These are phyloP conservation scores for Saccharomycopsis olivae DNA, from an alignment of 805 yeast genomes.

Conservation along the genomic window DNA sequence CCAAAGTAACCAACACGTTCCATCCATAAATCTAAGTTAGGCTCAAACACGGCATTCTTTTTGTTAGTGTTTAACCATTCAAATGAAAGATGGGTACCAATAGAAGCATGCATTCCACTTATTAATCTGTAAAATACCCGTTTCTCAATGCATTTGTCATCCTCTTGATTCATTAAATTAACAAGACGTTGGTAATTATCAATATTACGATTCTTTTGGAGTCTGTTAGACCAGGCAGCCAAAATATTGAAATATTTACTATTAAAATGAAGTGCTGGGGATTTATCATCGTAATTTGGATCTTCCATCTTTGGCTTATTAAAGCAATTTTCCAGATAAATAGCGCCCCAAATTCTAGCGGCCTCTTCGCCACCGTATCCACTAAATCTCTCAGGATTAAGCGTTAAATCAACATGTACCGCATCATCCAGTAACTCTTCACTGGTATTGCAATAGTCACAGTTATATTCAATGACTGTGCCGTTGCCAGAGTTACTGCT, in stretches of 20 bases:
- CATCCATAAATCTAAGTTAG: conserved; percentile 74
- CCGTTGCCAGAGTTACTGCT: conserved; percentile 27
- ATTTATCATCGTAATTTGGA: conserved; percentile 20
- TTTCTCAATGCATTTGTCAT: conserved; percentile 69
- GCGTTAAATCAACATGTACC: conserved; percentile 75
- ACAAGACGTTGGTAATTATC: conserved; percentile 5
- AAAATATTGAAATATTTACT: conserved; percentile 17
- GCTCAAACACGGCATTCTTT: conserved; percentile 71
- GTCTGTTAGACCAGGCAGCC: conserved; percentile 16
- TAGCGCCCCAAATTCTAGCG: conserved; percentile 84
- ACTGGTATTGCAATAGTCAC: conserved; percentile 63
- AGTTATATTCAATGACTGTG: conserved; percentile 28
- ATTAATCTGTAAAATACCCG: conserved; percentile 77
- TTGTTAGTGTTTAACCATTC: conserved; percentile 55
- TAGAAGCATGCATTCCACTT: conserved; percentile 92
- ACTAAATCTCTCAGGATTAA: conserved; percentile 92
- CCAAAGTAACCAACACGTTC: conserved; percentile 82
- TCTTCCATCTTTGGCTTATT: conserved; percentile 26
- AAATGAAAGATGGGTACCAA: conserved; percentile 83
- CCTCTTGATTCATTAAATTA: conserved; percentile 26
- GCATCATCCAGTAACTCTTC: conserved; percentile 49
- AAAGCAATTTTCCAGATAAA: conserved; percentile 87
- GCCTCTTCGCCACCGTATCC: conserved; percentile 94
- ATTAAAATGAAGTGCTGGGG: conserved; percentile 15
- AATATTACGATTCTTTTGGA: conserved; percentile 20